A percentile compares a stretch with the other conserved stretches of the same genome.
Evolutionary conservation across 441 rosid genomes (phyloP).

Genomic region (Sinapis alba): DNA sequence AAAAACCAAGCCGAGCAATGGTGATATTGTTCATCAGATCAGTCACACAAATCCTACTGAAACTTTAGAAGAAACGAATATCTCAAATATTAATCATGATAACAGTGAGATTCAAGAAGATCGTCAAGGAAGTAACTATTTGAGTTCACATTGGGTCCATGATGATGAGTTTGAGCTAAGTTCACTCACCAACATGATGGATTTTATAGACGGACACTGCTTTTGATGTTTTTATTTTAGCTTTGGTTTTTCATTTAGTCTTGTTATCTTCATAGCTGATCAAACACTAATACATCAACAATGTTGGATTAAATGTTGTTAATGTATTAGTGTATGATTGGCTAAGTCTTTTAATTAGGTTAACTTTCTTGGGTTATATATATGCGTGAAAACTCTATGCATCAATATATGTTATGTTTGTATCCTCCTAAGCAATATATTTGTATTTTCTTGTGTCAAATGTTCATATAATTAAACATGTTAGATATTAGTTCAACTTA

Average conservation of each 20-base stretch:
- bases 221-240: slow-evolving; percentile 26
- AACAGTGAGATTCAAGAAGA: slow-evolving; percentile 32
- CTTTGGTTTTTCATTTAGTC: slow-evolving; percentile 13
- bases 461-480: neutral
- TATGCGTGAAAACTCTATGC: slow-evolving; percentile 20
- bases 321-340: slow-evolving; percentile 43
- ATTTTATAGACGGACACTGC: slow-evolving; percentile 45
- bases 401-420: slow-evolving; percentile 1
- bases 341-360: slow-evolving; percentile 27
- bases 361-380: slow-evolving; percentile 34
- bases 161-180: slow-evolving; percentile 46
- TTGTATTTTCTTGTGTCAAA: neutral
- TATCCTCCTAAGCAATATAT: slow-evolving; percentile 12
- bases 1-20: slow-evolving; percentile 24
- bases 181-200: slow-evolving; percentile 45
- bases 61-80: slow-evolving; percentile 19
- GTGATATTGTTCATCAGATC: slow-evolving; percentile 28
- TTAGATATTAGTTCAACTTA: neutral
- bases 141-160: slow-evolving; percentile 50
- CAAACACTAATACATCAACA: slow-evolving; percentile 45
- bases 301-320: slow-evolving; percentile 30
- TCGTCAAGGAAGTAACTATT: slow-evolving; percentile 36
- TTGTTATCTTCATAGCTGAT: slow-evolving; percentile 20
- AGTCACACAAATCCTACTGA: slow-evolving; percentile 31
- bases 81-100: slow-evolving; percentile 19